These are phyloP conservation scores for Ophiocordyceps camponoti-rufipedis DNA, from an alignment of 2,329 filamentous ascomycete species.

Conservation along the genomic window DNA sequence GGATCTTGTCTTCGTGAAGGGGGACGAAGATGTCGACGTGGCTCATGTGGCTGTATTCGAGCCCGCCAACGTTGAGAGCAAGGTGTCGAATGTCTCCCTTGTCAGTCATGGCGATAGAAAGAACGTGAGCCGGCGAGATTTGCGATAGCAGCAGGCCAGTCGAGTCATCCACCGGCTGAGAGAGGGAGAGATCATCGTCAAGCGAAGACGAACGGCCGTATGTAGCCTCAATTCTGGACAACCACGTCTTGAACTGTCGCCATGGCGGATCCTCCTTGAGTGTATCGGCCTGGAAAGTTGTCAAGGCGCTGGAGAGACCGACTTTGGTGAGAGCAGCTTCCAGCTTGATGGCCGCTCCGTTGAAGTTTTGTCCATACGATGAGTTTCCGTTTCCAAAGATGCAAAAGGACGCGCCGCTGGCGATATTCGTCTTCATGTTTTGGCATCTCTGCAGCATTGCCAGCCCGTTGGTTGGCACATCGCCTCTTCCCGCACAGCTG, in stretches of 20 bases:
- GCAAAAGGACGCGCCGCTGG: not conserved
- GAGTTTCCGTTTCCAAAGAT: conserved; percentile 2
- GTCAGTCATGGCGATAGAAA: not conserved
- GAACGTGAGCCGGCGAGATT: conserved; percentile 1
- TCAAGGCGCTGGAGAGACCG: not conserved
- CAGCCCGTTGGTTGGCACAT: conserved; percentile 1
- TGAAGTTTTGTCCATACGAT: conserved; percentile 1
- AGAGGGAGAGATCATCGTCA: not conserved
- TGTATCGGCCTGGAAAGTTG: conserved; percentile 1
- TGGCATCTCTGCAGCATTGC: not conserved
- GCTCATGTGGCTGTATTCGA: conserved; percentile 2
- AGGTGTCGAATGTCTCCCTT: not conserved
- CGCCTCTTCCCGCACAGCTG: conserved; percentile 1
- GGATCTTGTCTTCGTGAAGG: not conserved
- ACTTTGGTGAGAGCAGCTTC: not conserved
- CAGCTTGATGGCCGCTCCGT: conserved; percentile 1
- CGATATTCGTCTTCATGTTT: not conserved
- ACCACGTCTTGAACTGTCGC: conserved; percentile 1
- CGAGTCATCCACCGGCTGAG: not conserved
- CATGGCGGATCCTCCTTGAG: conserved; percentile 1
- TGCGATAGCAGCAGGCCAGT: not conserved
- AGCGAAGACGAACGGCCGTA: not conserved
- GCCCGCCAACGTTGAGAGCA: not conserved
- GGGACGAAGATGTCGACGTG: conserved; percentile 1
- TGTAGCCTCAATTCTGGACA: not conserved